phyloP scores from a whole-genome alignment of 148 eudicot genomes.

The Diospyros kaki region DNA sequence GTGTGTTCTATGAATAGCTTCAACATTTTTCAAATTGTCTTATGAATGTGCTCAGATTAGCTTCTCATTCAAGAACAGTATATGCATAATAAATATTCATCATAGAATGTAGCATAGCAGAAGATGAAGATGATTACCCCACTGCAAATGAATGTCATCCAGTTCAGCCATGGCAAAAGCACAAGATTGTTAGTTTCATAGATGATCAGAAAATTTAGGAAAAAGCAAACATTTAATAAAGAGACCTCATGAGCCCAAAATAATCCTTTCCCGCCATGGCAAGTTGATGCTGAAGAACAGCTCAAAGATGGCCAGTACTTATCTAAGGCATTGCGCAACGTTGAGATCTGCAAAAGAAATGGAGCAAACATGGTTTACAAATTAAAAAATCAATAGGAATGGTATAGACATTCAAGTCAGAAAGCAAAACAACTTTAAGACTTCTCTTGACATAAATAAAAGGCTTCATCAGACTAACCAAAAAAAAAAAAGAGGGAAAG shows the following conservation, averaged over 20 bases:
- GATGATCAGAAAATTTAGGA: conserved; percentile 11
- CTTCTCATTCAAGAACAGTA: background rate
- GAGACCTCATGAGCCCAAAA: conserved; percentile 98
- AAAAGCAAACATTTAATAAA: conserved; percentile 11
- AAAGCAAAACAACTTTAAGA: too few relatives aligned
- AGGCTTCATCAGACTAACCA: background rate
- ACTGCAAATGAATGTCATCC: conserved; percentile 42
- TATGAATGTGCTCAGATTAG: too few relatives aligned
- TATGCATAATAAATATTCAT: too few relatives aligned
- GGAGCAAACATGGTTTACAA: conserved; percentile 2
- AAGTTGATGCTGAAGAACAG: conserved; percentile 64
- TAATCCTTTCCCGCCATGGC: conserved; percentile 68
- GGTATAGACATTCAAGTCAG: too few relatives aligned
- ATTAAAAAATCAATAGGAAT: background rate
- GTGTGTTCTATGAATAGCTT: too few relatives aligned
- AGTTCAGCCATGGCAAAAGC: conserved; percentile 36
- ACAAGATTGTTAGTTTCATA: conserved; percentile 42
- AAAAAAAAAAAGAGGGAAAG: background rate
- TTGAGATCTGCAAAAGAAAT: conserved; percentile 50
- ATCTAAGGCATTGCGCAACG: conserved; percentile 46
- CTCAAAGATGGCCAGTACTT: conserved; percentile 91
- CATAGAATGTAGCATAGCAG: background rate
- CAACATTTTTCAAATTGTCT: too few relatives aligned
- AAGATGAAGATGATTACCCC: conserved; percentile 73
- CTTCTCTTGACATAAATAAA: too few relatives aligned